Base-by-base conservation (phyloP, 345 rosid genomes). In the Gossypium anomalum region DNA sequence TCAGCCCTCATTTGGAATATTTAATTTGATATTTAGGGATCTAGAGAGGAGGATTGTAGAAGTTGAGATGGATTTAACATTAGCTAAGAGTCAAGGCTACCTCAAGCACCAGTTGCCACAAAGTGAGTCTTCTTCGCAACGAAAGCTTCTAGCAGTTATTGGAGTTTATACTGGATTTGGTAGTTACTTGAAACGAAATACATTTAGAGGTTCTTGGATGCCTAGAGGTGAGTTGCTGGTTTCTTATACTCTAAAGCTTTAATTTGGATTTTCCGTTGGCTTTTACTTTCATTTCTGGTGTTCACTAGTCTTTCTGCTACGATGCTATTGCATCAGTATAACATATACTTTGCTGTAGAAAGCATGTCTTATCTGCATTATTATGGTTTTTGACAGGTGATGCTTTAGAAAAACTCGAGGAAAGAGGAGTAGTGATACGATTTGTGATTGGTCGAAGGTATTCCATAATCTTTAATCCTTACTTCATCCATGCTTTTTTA, bases 361-460 rank as follows among this genome's bases (percentile, higher is more conserved):
- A 45, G 38, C 38, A 1, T 23, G 27, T 49, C 7, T 38, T 27
- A 73, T 29, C 16, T 13, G 27, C 69, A 25, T 6, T 61, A 23
- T 64, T 77, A 23, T 56, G 70, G 66, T 27, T 76, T 34, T 68
- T 71, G 74, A 43, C 55, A 93, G 98, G 85, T 81, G 94, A 90
- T 77, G 92, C 94, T 17, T 86, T 95, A 41, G 87, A 58, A 73
- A 89, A 90, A 75, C 98, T 93, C 14, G 94, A 95, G 83, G 93
- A 93, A 78, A 91, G 96, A 84, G 99, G 98, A 81, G 79, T 95
- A 58, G 78, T 95, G 73, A 83, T 95, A 75, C 94, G 99, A 60
- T 95, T 93, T 83, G 93, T 95, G 75, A 83, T 95, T 88, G 98
- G 99, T 71, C 93, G 93, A 67, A 95, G 99, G 99, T 93, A 82